Evolutionary conservation across 2,329 filamentous ascomycete genomes (phyloP).

Genomic region (Zymoseptoria passerinii): DNA sequence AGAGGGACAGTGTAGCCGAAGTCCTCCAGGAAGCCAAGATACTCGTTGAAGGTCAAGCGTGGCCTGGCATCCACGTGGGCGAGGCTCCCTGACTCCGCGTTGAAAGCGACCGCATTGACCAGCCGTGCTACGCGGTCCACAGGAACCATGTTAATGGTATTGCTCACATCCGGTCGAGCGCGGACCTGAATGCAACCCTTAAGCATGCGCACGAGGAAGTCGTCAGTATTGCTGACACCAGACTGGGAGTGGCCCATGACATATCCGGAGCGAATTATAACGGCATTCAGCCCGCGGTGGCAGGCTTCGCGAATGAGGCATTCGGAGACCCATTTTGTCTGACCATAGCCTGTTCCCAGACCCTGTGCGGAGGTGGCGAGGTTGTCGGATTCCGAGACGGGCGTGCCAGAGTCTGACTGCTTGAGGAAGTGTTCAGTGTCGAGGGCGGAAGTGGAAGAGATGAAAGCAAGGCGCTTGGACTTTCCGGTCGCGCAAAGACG

Average conservation of each 20-base stretch:
- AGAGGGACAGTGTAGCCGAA: slow-evolving; percentile 67
- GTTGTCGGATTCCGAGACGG: slow-evolving; percentile 68
- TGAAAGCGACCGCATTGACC: slow-evolving; percentile 64
- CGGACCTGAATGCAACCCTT: slow-evolving; percentile 81
- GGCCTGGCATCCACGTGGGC: slow-evolving; percentile 75
- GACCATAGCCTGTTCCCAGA: slow-evolving; percentile 80
- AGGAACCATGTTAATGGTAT: slow-evolving; percentile 83
- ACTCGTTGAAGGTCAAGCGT: slow-evolving; percentile 68
- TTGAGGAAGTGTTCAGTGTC: slow-evolving; percentile 75
- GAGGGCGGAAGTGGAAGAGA: slow-evolving; percentile 73
- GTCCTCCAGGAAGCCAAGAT: slow-evolving; percentile 57
- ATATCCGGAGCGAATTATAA: slow-evolving; percentile 77
- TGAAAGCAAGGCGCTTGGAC: slow-evolving; percentile 71
- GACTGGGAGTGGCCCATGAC: slow-evolving; percentile 64
- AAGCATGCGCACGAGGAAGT: slow-evolving; percentile 78
- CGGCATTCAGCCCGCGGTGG: slow-evolving; percentile 62
- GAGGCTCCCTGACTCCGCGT: slow-evolving; percentile 45
- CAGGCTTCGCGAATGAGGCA: slow-evolving; percentile 72
- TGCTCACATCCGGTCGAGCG: slow-evolving; percentile 65
- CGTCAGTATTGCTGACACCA: slow-evolving; percentile 72
- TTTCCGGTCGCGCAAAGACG: slow-evolving; percentile 67
- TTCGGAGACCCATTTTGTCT: slow-evolving; percentile 77
- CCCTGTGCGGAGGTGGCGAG: slow-evolving; percentile 67
- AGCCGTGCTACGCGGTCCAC: slow-evolving; percentile 77
- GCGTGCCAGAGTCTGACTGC: slow-evolving; percentile 60